Conservation (phyloP, 257 asterid genomes). For the Cruciata laevipes region DNA sequence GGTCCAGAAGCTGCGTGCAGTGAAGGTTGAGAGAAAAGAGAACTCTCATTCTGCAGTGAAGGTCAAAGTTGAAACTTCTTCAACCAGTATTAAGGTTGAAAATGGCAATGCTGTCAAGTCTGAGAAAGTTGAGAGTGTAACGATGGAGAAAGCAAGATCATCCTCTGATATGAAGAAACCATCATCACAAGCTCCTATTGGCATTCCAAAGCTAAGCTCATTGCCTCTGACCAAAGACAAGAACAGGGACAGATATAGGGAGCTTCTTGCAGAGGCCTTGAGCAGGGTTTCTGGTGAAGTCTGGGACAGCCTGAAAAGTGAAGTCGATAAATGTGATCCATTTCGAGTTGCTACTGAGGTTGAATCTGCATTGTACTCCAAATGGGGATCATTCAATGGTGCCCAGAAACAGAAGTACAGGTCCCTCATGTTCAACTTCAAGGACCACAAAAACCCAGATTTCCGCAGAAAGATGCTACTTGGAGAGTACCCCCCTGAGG, state of each 20-base stretch:
- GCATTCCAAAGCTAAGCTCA: slow-evolving; percentile 30
- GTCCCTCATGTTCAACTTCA: slow-evolving; percentile 41
- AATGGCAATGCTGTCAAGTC: slow-evolving; percentile 23
- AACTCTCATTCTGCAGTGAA: slow-evolving; percentile 23
- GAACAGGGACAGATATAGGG: slow-evolving; percentile 38
- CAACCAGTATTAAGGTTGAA: slow-evolving; percentile 26
- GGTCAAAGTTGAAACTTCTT: slow-evolving; percentile 31
- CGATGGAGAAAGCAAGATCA: slow-evolving; percentile 37
- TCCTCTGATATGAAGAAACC: slow-evolving; percentile 22
- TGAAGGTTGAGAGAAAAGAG: slow-evolving; percentile 32
- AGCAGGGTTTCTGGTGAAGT: slow-evolving; percentile 33
- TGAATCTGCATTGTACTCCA: slow-evolving; percentile 37
- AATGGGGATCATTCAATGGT: slow-evolving; percentile 42
- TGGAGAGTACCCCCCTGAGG: slow-evolving; percentile 48
- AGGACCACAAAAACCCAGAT: slow-evolving; percentile 46
- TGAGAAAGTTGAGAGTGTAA: slow-evolving; percentile 28
- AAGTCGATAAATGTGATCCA: slow-evolving; percentile 56
- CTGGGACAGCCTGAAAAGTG: slow-evolving; percentile 31
- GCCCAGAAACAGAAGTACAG: slow-evolving; percentile 37
- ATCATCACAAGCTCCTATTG: slow-evolving; percentile 5
- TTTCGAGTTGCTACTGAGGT: slow-evolving; percentile 40
- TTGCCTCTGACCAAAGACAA: slow-evolving; percentile 35
- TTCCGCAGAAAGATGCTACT: slow-evolving; percentile 66
- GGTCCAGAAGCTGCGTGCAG: slow-evolving; percentile 41
- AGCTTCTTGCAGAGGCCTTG: slow-evolving; percentile 35